Evolutionary conservation across 331 rosid genomes (phyloP).

Genomic region (Ulmus americana): DNA sequence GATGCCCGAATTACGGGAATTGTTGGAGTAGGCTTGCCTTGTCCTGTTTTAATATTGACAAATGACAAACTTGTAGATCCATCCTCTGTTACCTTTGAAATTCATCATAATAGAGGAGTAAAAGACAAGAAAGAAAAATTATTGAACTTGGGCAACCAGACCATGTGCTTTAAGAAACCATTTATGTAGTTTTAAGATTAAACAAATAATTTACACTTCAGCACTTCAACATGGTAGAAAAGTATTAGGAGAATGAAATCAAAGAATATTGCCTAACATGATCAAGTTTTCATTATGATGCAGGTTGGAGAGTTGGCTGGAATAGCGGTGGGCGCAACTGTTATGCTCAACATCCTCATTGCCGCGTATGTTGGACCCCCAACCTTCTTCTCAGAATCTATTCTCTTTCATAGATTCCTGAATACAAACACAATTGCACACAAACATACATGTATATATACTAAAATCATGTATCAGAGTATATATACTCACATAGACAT

Average conservation of each 20-base stretch:
- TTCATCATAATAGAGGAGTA: neutral
- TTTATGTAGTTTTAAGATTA: neutral
- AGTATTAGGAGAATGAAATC: neutral
- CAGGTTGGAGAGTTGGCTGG: conserved; percentile 86
- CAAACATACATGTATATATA: neutral
- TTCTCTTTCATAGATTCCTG: neutral
- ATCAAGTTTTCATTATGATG: conserved; percentile 5
- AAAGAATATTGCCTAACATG: conserved; percentile 5
- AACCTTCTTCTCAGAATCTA: neutral
- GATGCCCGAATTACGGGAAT: neutral
- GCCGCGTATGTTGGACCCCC: conserved; percentile 58
- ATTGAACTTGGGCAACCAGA: neutral
- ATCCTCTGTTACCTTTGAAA: too few relatives aligned
- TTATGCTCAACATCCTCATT: conserved; percentile 81
- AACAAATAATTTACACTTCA: neutral
- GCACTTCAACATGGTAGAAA: neutral
- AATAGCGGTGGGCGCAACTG: conserved; percentile 84
- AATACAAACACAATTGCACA: neutral
- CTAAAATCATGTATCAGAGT: neutral
- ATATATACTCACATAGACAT: neutral
- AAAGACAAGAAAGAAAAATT: neutral
- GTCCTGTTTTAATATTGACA: neutral
- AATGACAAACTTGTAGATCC: neutral
- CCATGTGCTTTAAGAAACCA: too few relatives aligned
- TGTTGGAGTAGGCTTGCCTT: neutral